phyloP scores from a whole-genome alignment of 2,329 filamentous ascomycete species.

The Berkeleyomyces basicola region DNA sequence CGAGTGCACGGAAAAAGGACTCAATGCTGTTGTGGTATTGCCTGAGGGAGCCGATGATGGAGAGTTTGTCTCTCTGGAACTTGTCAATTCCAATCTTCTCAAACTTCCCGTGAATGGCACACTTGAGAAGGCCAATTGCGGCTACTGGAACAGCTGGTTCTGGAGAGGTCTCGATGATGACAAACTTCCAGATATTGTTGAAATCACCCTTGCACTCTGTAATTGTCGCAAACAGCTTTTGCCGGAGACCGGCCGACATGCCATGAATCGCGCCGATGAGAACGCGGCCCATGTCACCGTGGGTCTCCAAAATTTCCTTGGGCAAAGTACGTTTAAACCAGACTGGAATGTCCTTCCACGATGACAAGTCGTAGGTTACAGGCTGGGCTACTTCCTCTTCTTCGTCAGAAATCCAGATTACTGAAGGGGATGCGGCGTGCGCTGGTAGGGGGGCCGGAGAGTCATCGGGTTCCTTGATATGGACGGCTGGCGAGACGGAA shows the following conservation, averaged over 20 bases:
- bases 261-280: constrained; percentile 5
- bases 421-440: neutral
- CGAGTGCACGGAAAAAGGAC: neutral
- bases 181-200: constrained; percentile 1
- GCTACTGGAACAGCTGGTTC: constrained; percentile 1
- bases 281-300: constrained; percentile 2
- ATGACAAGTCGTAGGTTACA: constrained; percentile 4
- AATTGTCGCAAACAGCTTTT: neutral
- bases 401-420: constrained; percentile 17
- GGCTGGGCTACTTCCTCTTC: constrained; percentile 14
- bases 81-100: neutral
- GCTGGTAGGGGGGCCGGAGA: constrained; percentile 17
- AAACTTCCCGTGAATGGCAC: neutral
- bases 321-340: constrained; percentile 7
- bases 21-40: neutral
- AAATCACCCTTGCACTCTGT: neutral
- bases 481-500: constrained; percentile 17
- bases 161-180: neutral
- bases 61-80: neutral
- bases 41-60: neutral
- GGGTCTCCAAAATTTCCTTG: neutral
- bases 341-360: constrained; percentile 5
- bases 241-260: constrained; percentile 1
- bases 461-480: constrained; percentile 15
- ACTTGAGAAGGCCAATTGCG: constrained; percentile 3